Evolutionary conservation across 2,329 filamentous ascomycete species (phyloP).

Genomic region (Pseudocercospora macadamiae): DNA sequence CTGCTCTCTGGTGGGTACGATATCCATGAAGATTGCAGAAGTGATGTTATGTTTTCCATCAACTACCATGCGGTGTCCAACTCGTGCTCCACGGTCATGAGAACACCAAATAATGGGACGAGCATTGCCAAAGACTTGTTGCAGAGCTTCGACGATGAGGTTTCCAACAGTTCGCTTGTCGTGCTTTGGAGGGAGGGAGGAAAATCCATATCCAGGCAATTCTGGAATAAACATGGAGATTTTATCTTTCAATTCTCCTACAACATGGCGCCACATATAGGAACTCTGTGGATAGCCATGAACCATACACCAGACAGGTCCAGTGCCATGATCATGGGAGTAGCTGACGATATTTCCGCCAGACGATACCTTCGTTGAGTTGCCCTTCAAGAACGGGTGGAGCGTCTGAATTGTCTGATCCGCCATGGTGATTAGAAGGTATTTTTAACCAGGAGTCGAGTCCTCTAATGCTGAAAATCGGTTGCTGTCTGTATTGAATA

Average conservation of each 20-base stretch:
- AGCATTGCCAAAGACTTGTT: conserved; percentile 36
- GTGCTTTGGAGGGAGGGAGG: conserved; percentile 38
- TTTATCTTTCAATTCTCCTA: conserved; percentile 43
- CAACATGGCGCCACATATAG: conserved; percentile 41
- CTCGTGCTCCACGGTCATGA: conserved; percentile 55
- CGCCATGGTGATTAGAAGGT: conserved; percentile 24
- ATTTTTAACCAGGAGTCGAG: not conserved
- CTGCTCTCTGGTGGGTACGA: conserved; percentile 53
- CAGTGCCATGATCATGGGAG: conserved; percentile 37
- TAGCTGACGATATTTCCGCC: conserved; percentile 39
- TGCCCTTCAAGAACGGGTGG: conserved; percentile 34
- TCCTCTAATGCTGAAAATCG: not conserved
- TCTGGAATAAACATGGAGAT: conserved; percentile 53
- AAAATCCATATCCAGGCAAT: conserved; percentile 53
- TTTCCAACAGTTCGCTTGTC: conserved; percentile 47
- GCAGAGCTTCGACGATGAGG: conserved; percentile 47
- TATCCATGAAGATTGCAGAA: conserved; percentile 52
- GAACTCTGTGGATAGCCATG: conserved; percentile 53
- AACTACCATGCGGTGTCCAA: conserved; percentile 54
- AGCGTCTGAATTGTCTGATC: conserved; percentile 33
- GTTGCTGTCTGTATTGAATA: too few species aligned
- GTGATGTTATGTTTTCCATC: conserved; percentile 44
- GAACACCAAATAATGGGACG: conserved; percentile 50
- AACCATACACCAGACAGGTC: conserved; percentile 46
- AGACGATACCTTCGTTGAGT: conserved; percentile 32